Percentiles rank a stretch among this genome's conserved stretches.
Evolutionary conservation across 2,329 filamentous ascomycete species (phyloP).

Genomic region (Colletotrichum endophyticum): DNA sequence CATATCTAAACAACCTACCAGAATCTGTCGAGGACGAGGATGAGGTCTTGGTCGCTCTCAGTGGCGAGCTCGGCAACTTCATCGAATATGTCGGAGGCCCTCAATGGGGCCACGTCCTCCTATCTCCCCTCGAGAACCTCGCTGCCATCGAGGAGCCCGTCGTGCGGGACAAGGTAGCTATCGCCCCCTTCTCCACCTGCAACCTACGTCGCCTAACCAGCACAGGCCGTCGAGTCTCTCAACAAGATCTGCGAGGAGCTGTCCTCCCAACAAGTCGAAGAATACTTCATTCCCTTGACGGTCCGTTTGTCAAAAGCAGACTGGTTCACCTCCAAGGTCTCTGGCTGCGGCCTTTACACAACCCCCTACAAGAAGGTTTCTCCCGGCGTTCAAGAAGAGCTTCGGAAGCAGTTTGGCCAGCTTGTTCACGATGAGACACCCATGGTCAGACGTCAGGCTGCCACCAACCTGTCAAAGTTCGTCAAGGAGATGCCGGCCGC

Average conservation of each 20-base stretch:
- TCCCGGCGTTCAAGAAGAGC: slow-evolving; percentile 83
- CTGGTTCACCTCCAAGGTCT: slow-evolving; percentile 99
- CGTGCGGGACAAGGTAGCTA: slow-evolving; percentile 89
- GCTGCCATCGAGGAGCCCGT: slow-evolving; percentile 98
- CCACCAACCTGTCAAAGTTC: slow-evolving; percentile 96
- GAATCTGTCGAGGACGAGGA: slow-evolving; percentile 99
- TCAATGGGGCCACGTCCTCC: slow-evolving; percentile 91
- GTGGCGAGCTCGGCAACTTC: slow-evolving; percentile 95
- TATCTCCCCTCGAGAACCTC: slow-evolving; percentile 96
- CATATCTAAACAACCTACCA: slow-evolving; percentile 43
- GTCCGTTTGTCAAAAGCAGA: slow-evolving; percentile 97
- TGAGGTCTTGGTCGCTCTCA: slow-evolving; percentile 94
- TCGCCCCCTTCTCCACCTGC: neutral
- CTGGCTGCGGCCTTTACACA: slow-evolving; percentile 93
- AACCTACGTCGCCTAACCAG: slow-evolving; percentile 16
- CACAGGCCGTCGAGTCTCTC: slow-evolving; percentile 93
- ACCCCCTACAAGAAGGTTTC: slow-evolving; percentile 92
- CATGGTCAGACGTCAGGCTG: slow-evolving; percentile 97
- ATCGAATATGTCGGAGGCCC: slow-evolving; percentile 97
- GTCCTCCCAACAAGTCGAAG: slow-evolving; percentile 90
- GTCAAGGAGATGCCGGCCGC: slow-evolving; percentile 94
- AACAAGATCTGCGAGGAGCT: slow-evolving; percentile 98
- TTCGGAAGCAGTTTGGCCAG: slow-evolving; percentile 89
- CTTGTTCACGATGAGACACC: slow-evolving; percentile 98
- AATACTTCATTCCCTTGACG: slow-evolving; percentile 95